Evolutionary conservation across 2,329 filamentous ascomycete genomes (phyloP).

Genomic region (Coniochaeta sp.): DNA sequence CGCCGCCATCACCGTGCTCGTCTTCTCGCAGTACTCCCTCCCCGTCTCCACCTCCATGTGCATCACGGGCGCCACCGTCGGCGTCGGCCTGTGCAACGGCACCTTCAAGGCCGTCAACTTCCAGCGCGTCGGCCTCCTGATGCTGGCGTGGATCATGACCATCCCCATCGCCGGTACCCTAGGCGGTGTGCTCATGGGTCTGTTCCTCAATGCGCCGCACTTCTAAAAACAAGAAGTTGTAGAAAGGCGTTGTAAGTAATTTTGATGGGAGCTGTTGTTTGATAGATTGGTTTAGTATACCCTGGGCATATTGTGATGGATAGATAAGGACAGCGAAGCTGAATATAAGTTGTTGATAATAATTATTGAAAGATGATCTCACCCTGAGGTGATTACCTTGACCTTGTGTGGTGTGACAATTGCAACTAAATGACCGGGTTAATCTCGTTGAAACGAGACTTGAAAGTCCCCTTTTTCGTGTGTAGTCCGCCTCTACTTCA

Average conservation of each 20-base stretch:
- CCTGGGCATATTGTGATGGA: background rate
- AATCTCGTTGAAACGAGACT: too few species aligned
- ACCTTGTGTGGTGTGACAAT: background rate
- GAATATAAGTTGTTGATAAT: background rate
- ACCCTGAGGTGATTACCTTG: background rate
- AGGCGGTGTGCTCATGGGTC: constrained; percentile 41
- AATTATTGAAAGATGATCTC: too few species aligned
- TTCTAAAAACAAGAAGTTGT: constrained; percentile 24
- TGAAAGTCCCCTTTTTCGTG: too few species aligned
- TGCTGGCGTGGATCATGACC: constrained; percentile 60
- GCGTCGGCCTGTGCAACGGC: constrained; percentile 71
- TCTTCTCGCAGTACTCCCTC: constrained; percentile 69
- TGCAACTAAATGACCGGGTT: too few species aligned
- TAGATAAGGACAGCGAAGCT: background rate
- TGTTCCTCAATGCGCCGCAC: constrained; percentile 50
- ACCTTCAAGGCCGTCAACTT: constrained; percentile 67
- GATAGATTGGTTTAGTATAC: background rate
- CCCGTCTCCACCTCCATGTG: constrained; percentile 75
- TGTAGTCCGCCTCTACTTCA: too few species aligned
- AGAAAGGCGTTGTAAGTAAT: background rate
- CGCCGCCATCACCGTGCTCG: constrained; percentile 65
- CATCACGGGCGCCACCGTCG: constrained; percentile 72
- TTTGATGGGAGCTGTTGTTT: background rate
- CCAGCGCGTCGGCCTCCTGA: constrained; percentile 60
- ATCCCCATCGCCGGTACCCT: constrained; percentile 55